phyloP scores from a whole-genome alignment of 2,329 filamentous ascomycete species.

The Blumeriella jaapii region DNA sequence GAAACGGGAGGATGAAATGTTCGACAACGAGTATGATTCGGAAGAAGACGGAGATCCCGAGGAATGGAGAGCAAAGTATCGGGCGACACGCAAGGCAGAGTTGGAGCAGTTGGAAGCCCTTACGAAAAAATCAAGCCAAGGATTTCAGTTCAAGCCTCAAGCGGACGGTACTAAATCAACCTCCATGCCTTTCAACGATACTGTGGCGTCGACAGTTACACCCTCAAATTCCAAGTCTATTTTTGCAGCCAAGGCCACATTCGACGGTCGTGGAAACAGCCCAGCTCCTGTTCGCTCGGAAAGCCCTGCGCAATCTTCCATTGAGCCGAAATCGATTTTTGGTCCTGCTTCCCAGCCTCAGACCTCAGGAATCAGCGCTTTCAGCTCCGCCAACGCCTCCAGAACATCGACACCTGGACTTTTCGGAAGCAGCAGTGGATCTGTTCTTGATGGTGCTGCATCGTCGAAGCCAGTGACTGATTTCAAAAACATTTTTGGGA shows the following conservation, averaged over 20 bases:
- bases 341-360: too few relatives aligned
- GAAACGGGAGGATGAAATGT: slow-evolving; percentile 11
- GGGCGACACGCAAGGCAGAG: slow-evolving; percentile 10
- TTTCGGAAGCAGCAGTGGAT: slow-evolving; percentile 15
- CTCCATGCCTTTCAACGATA: background rate
- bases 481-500: slow-evolving; percentile 44
- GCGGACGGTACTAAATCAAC: background rate
- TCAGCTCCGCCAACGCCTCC: slow-evolving; percentile 19
- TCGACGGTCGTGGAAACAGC: background rate
- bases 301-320: too few relatives aligned
- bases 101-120: slow-evolving; percentile 15
- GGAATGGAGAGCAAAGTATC: slow-evolving; percentile 15
- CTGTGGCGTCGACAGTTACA: too few relatives aligned
- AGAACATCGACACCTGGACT: slow-evolving; percentile 20
- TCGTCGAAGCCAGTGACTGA: slow-evolving; percentile 14
- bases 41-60: slow-evolving; percentile 22
- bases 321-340: background rate
- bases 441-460: slow-evolving; percentile 21
- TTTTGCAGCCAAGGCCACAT: slow-evolving; percentile 2
- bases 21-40: slow-evolving; percentile 24
- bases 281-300: background rate
- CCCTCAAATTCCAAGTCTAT: background rate
- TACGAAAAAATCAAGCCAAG: slow-evolving; percentile 11
- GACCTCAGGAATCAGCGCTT: slow-evolving; percentile 18
- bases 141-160: slow-evolving; percentile 10